These are phyloP conservation scores for Rubus idaeus DNA, from an alignment of 306 rosid species.

Conservation along the genomic window DNA sequence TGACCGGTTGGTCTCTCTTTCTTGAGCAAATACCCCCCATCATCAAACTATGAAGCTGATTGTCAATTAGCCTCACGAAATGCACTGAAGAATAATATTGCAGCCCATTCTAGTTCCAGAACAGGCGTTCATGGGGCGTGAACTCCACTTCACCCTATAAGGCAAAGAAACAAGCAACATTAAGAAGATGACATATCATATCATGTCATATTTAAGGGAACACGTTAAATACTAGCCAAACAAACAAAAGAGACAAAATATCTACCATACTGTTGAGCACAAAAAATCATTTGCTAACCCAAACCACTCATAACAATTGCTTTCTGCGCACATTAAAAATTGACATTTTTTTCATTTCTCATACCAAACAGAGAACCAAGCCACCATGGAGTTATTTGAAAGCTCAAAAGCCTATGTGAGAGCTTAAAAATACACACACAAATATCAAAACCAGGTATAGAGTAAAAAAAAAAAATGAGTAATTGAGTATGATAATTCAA, in stretches of 20 bases:
- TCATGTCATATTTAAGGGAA: too few relatives aligned
- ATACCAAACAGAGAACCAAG: background rate
- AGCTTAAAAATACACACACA: too few relatives aligned
- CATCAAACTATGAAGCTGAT: background rate
- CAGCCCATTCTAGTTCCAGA: conserved; percentile 28
- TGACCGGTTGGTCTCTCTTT: conserved; percentile 57
- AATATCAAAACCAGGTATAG: too few relatives aligned
- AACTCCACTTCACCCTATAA: conserved; percentile 25
- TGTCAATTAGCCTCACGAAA: conserved; percentile 8
- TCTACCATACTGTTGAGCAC: too few relatives aligned
- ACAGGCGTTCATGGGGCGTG: conserved; percentile 2
- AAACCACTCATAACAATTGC: background rate
- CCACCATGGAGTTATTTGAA: too few relatives aligned
- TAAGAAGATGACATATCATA: background rate
- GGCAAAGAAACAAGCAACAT: background rate
- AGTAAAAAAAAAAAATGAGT: too few relatives aligned
- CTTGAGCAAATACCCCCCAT: conserved; percentile 79
- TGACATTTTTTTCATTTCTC: background rate
- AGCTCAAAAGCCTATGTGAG: background rate
- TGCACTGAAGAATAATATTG: conserved; percentile 12
- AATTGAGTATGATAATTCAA: background rate
- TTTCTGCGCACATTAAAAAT: background rate
- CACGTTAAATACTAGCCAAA: too few relatives aligned
- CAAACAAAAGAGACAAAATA: too few relatives aligned
- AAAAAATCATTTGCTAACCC: too few relatives aligned